Evolutionary conservation across 2,329 filamentous ascomycete species (phyloP).

Genomic region (Arthrinium phaeospermum): DNA sequence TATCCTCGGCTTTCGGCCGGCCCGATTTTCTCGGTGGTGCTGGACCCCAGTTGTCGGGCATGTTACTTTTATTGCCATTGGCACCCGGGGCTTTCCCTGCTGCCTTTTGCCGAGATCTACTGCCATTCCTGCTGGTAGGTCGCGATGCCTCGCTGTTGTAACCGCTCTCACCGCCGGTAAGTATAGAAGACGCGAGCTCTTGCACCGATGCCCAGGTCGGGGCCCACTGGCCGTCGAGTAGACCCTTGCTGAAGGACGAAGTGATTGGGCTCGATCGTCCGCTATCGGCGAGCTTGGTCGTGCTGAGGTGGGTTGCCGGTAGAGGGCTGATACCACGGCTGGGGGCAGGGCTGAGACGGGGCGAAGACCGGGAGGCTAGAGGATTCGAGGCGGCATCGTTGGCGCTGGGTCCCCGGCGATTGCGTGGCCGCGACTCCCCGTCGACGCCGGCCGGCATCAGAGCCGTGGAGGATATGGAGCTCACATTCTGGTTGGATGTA

Average conservation of each 20-base stretch:
- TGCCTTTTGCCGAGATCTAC: conserved; percentile 36
- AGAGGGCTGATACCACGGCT: conserved; percentile 57
- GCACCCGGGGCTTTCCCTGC: conserved; percentile 36
- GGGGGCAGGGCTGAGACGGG: conserved; percentile 44
- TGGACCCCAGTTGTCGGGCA: conserved; percentile 55
- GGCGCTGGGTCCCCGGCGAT: conserved; percentile 50
- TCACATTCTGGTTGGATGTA: conserved; percentile 37
- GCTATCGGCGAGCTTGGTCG: conserved; percentile 32
- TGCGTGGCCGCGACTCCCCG: conserved; percentile 55
- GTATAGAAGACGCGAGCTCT: conserved; percentile 55
- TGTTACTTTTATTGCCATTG: conserved; percentile 30
- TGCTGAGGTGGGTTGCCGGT: conserved; percentile 48
- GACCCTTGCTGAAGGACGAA: conserved; percentile 43
- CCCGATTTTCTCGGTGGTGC: conserved; percentile 45
- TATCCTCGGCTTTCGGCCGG: conserved; percentile 50
- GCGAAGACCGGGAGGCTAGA: conserved; percentile 40
- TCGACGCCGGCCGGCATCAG: conserved; percentile 49
- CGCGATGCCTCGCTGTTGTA: conserved; percentile 42
- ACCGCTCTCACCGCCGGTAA: conserved; percentile 40
- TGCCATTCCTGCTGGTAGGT: conserved; percentile 37
- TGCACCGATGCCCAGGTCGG: conserved; percentile 63
- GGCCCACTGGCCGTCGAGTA: conserved; percentile 58
- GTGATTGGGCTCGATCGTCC: conserved; percentile 38
- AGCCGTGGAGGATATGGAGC: conserved; percentile 52
- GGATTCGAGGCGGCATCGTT: conserved; percentile 35